Percentiles rank a stretch among this genome's conserved stretches.
phyloP scores from a whole-genome alignment of 1,139 yeast genomes.

The Saccharomyces hybrid region DNA sequence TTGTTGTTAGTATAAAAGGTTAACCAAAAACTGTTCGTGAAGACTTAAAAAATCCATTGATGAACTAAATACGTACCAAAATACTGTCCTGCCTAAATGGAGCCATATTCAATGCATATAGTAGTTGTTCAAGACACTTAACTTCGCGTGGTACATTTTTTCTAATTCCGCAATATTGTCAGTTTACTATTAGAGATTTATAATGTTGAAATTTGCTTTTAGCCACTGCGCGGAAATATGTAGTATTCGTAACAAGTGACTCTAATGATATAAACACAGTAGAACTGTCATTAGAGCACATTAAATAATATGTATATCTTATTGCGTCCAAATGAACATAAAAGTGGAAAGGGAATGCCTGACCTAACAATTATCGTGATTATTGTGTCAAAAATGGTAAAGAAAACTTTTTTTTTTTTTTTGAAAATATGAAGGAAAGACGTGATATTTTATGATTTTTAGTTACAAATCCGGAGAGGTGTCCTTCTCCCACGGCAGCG shows the following conservation, averaged over 20 bases:
- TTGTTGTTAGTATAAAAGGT: conserved; percentile 3
- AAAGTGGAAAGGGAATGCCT: neutral
- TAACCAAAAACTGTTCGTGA: neutral
- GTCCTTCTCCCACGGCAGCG: neutral
- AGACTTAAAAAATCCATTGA: conserved; percentile 1
- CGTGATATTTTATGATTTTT: neutral
- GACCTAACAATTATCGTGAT: neutral
- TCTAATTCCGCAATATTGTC: neutral
- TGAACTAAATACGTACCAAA: conserved; percentile 7
- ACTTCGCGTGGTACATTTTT: neutral
- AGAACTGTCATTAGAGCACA: neutral
- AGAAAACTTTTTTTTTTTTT: neutral
- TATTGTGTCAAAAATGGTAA: neutral
- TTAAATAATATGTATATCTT: neutral
- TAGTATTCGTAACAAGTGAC: neutral
- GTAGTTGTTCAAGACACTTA: neutral
- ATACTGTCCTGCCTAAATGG: conserved; percentile 40
- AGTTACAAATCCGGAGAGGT: neutral
- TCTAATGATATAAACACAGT: neutral
- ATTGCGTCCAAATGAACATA: neutral
- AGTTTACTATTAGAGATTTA: neutral
- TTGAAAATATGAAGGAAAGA: neutral
- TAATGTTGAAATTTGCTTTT: neutral
- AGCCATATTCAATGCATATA: conserved; percentile 32
- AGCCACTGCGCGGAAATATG: neutral